Evolutionary conservation across 2,329 filamentous ascomycete species (phyloP), one percentile per base, ranked within the genome.

Genomic region (Sarocladiaceae sp.): DNA sequence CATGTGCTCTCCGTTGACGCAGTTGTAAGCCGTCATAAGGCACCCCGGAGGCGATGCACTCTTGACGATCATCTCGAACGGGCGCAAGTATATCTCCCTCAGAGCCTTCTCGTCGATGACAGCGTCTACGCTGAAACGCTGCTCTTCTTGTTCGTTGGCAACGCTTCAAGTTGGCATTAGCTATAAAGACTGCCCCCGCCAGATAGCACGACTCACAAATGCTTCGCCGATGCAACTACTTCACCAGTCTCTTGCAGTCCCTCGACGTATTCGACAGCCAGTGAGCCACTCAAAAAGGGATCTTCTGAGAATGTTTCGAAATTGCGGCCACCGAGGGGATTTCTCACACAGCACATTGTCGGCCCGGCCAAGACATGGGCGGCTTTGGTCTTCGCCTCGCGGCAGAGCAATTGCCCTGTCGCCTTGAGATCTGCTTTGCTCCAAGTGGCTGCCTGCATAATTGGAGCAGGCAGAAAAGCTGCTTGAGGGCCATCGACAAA

Each of bases 291-390:
- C 11, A 68, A 56, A 16, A 64, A 56, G 13, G 67, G 68, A 48
- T 72, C 68, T 50, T 72, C 65, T 20, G 59, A 62, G 46, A 68
- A 65, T 29, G 59, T 64, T 51, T 71, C 68, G 45, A 70, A 70
- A 23, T 65, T 66, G 33, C 68, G 60, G 13, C 68, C 68, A 12
- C 67, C 67, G 1, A 70, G 57, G 0, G 68, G 68, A 4, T 62
- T 64, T 12, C 67, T 60, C 31, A 67, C 64, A 33, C 33, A 29
- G 33, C 20, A 23, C 21, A 31, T 6, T 32, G 43, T 74, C 0
- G 85, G 85, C 3, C 82, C 85, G 11, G 88, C 69, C 50, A 83
- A 76, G 12, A 86, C 73, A 54, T 86, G 80, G 9, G 83, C 73
- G 43, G 83, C 83, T 63, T 88, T 88, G 45, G 47, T 53, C 19